Base-by-base conservation (phyloP, 2,329 filamentous ascomycete species). In the Sordariomycetes sp. region DNA sequence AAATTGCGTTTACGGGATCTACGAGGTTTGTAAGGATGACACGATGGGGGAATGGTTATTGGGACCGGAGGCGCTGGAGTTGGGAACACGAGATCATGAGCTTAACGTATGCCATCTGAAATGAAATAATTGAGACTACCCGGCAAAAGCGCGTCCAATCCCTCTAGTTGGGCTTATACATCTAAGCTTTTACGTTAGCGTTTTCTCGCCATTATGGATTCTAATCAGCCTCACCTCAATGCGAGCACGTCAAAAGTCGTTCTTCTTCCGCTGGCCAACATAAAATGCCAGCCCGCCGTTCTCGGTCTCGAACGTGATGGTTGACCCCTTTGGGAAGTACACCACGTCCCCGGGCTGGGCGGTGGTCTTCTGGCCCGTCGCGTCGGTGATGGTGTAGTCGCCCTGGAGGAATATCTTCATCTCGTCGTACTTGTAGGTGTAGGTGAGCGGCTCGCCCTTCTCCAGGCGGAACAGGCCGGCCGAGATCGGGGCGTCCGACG, bases 391-490 rank as follows among this genome's bases (percentile, higher is more conserved):
- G 61, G 82, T 79, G 65, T 84, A 87, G 63, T 80, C 76, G 16
- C 85, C 86, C 64, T 88, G 85, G 11, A 88, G 71, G 62, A 89
- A 85, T 66, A 88, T 86, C 74, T 88, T 88, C 81, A 87, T 86
- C 74, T 88, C 86, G 65, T 88, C 80, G 70, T 88, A 88, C 48
- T 76, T 82, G 71, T 88, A 88, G 35, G 78, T 81, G 73, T 88
- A 88, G 10, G 83, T 81, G 20, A 89, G 76, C 1, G 83, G 81
- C 3, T 82, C 82, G 64, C 85, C 85, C 63, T 86, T 85, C 65
- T 87, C 83, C 12, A 88, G 75, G 14, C 85, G 78, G 74, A 87
- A 88, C 67, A 89, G 80, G 24, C 86, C 86, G 8, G 75, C 74
- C 0, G 80, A 81, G 60, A 88, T 79, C 60, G 85, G 85, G 16